Evolutionary conservation across 805 yeast species (phyloP), one percentile per base, ranked within the genome.

Genomic region (Ogataea pilisensis): DNA sequence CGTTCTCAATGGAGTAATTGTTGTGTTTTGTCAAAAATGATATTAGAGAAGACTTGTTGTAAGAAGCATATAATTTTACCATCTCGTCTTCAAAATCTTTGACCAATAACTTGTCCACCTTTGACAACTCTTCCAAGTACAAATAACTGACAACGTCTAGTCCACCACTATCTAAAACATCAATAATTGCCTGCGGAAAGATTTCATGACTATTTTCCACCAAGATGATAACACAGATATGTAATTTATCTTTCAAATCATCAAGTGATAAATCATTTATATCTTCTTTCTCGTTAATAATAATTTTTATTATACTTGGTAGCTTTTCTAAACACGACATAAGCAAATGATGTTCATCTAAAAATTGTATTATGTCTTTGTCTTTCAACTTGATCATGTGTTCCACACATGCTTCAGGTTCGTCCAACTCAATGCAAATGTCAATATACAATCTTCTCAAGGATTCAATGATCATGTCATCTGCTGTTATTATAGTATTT

Each of bases 131-230:
- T 43, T 81, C 82, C 33, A 93, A 62, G 50, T 85, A 86, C 17
- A 85, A 62, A 50, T 77, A 88, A 36, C 76, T 73, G 6, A 88
- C 62, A 22, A 75, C 63, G 25, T 75, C 67, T 27, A 81, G 54
- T 1, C 65, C 61, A 1, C 66, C 51, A 1, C 63, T 48, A 14
- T 68, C 55, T 55, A 87, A 68, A 20, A 74, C 48, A 0, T 66
- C 49, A 0, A 87, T 60, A 0, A 91, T 65, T 2, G 63, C 57
- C 1, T 55, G 50, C 0, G 95, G 84, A 2, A 69, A 48, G 3
- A 90, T 62, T 51, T 85, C 88, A 49, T 81, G 85, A 32, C 87
- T 68, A 36, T 76, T 76, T 9, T 74, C 77, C 3, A 82, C 81
- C 24, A 87, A 64, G 6, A 85, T 63, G 4, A 68, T 58, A 6